A percentile compares a stretch with the other conserved stretches of the same genome.
Conservation (phyloP, 805 yeast species). For the Alloascoidea africana region DNA sequence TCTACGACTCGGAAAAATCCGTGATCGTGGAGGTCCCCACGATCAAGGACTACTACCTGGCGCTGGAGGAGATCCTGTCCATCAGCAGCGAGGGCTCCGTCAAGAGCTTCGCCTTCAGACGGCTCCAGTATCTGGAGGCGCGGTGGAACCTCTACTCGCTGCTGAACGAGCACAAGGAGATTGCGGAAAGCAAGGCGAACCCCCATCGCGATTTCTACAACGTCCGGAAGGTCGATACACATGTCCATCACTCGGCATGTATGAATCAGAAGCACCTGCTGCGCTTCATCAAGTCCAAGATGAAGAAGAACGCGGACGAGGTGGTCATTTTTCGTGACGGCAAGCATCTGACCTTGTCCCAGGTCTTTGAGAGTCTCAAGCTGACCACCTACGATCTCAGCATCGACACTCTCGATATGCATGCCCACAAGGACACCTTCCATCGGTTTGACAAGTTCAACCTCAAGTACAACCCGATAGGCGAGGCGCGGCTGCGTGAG, state of each 20-base stretch:
- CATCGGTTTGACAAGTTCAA: slow-evolving; percentile 97
- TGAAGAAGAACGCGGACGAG: slow-evolving; percentile 75
- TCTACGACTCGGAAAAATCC: slow-evolving; percentile 20
- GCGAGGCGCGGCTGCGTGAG: slow-evolving; percentile 94
- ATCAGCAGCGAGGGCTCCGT: slow-evolving; percentile 91
- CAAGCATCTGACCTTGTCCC: slow-evolving; percentile 65
- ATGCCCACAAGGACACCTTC: slow-evolving; percentile 96
- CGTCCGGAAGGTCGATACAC: slow-evolving; percentile 94
- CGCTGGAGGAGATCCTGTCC: slow-evolving; percentile 55
- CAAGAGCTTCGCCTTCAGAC: slow-evolving; percentile 87
- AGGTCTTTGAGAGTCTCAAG: slow-evolving; percentile 83
- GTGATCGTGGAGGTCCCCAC: slow-evolving; percentile 57
- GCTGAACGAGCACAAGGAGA: slow-evolving; percentile 86
- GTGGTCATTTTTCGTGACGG: slow-evolving; percentile 92
- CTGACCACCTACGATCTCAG: slow-evolving; percentile 89
- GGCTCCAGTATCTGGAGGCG: slow-evolving; percentile 89
- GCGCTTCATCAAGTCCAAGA: slow-evolving; percentile 87
- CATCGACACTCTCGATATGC: slow-evolving; percentile 97
- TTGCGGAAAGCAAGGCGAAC: slow-evolving; percentile 74
- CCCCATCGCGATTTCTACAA: slow-evolving; percentile 97
- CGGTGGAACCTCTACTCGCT: slow-evolving; percentile 87
- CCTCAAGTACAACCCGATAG: slow-evolving; percentile 93
- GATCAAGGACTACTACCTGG: slow-evolving; percentile 72
- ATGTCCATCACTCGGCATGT: slow-evolving; percentile 97
- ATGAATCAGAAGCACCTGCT: slow-evolving; percentile 96